These are phyloP conservation scores for Fusarium coffeatum DNA, from an alignment of 2,329 filamentous ascomycete species.

Conservation along the genomic window DNA sequence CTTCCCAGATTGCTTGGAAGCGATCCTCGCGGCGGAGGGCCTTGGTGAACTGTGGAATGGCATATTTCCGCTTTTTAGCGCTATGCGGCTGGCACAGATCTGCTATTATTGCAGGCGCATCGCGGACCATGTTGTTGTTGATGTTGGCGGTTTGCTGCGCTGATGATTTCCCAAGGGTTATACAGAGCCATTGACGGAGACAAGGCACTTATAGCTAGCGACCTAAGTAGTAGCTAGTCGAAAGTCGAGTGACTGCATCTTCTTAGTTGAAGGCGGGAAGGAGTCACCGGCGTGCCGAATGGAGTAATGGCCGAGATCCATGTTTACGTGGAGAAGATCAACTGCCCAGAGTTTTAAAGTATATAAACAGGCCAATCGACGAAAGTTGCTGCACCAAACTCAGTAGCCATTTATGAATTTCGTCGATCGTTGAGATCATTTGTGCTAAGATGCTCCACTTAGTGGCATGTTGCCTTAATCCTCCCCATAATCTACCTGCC, in stretches of 20 bases:
- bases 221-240: neutral
- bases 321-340: neutral
- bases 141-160: neutral
- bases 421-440: neutral
- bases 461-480: neutral
- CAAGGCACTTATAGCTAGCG: neutral
- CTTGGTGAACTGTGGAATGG: slow-evolving; percentile 38
- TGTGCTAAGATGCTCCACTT: slow-evolving; percentile 2
- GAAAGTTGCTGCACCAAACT: neutral
- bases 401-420: neutral
- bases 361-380: neutral
- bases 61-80: slow-evolving; percentile 25
- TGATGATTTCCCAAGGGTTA: neutral
- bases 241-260: neutral
- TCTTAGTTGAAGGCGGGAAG: neutral
- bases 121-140: neutral
- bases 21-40: slow-evolving; percentile 35
- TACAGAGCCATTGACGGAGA: neutral
- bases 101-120: slow-evolving; percentile 9
- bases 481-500: neutral
- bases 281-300: slow-evolving; percentile 15
- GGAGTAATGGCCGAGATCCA: slow-evolving; percentile 3
- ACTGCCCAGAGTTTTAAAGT: neutral
- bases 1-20: slow-evolving; percentile 41
- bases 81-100: slow-evolving; percentile 33